These are phyloP conservation scores for Alternaria sp. DNA, from an alignment of 2,329 filamentous ascomycete species.

Conservation along the genomic window DNA sequence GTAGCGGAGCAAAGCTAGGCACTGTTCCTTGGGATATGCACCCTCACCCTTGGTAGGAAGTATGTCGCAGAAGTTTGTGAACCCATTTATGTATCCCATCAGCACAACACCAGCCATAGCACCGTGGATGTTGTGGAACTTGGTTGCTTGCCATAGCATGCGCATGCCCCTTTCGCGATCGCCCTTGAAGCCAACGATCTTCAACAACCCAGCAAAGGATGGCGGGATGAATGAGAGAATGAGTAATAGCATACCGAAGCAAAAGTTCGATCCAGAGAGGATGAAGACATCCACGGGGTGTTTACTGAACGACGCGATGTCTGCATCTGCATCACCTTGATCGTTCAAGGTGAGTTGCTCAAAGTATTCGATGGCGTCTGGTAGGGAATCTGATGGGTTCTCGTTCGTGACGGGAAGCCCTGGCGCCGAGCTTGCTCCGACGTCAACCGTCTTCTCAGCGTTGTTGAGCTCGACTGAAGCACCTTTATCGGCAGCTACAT, in stretches of 20 bases:
- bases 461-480: constrained; percentile 37
- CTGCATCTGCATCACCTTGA: constrained; percentile 58
- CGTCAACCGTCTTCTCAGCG: constrained; percentile 28
- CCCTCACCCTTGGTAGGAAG: constrained; percentile 70
- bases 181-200: constrained; percentile 89
- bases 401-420: constrained; percentile 31
- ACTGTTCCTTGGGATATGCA: constrained; percentile 73
- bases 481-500: constrained; percentile 34
- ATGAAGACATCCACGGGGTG: constrained; percentile 87
- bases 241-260: constrained; percentile 85
- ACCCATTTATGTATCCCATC: constrained; percentile 86
- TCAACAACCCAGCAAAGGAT: constrained; percentile 84
- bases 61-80: constrained; percentile 89
- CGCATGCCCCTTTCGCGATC: constrained; percentile 82
- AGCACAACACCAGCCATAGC: constrained; percentile 84
- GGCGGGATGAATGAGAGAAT: constrained; percentile 94
- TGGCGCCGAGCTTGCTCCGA: constrained; percentile 38
- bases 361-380: constrained; percentile 42
- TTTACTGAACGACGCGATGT: constrained; percentile 69
- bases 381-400: constrained; percentile 30
- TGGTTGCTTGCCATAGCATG: constrained; percentile 90
- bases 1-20: constrained; percentile 71
- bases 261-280: constrained; percentile 87
- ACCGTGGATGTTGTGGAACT: constrained; percentile 89
- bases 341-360: constrained; percentile 43